Evolutionary conservation across 129 eudicot species (phyloP), one percentile per base, ranked within the genome.

Genomic region (Oenanthe sinensis): DNA sequence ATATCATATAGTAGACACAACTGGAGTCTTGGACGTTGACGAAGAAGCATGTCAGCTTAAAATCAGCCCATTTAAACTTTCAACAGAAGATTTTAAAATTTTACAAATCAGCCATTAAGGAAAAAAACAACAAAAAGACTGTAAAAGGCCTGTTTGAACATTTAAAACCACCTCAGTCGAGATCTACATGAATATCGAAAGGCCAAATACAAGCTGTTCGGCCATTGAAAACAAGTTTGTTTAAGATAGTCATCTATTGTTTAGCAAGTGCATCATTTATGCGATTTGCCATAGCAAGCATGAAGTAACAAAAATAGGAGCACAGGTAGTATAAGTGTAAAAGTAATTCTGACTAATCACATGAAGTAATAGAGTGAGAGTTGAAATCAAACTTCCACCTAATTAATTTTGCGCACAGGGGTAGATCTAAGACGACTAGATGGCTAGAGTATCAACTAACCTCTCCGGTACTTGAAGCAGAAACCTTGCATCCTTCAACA

Each of bases 401-500:
- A 65, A n/a, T 28, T 0, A 65, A 65, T 11, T 63, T 6, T 28
- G 19, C 12, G 26, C 36, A 63, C 71, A 26, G 39, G 39, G 33
- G 36, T 65, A 28, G 71, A 65, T 65, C 8, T 65, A 65, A 63
- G 40, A 63, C 2, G 3, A 63, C 2, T 5, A 63, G 71, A 63
- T 10, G 40, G 43, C 46, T 36, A 8, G 28, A 19, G 26, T 4
- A 36, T 70, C 75, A 70, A 39, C 46, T 70, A 39, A 36, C 46
- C 67, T 52, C 13, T 48, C 40, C 68, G 5, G 71, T 62, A 68
- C 74, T 85, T 60, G 79, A 77, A 81, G 76, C 78, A 74, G 91
- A 83, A 74, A 85, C 92, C 80, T 83, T 74, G 55, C 80, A 83
- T 26, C 93, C 91, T 80, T 82, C 81, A 26, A 88, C 85, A 86